Evolutionary conservation across 2,329 filamentous ascomycete species (phyloP).

Genomic region (Claviceps sp.): DNA sequence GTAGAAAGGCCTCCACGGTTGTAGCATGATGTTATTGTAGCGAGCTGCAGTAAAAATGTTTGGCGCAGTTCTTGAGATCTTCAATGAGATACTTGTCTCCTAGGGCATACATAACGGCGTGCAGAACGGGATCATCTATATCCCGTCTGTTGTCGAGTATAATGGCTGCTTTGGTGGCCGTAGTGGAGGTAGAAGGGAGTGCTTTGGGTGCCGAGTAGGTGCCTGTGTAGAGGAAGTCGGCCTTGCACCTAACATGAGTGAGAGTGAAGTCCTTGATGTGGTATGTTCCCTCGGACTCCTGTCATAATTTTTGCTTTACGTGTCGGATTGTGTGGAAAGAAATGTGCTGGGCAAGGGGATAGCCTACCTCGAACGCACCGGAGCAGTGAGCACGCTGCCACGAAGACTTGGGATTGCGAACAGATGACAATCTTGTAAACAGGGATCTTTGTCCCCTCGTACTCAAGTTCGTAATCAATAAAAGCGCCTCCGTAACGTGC

Average conservation of each 20-base stretch:
- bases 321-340: neutral
- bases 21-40: neutral
- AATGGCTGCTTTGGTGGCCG: neutral
- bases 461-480: conserved; percentile 1
- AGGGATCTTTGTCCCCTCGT: neutral
- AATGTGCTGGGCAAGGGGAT: neutral
- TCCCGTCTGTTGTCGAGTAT: neutral
- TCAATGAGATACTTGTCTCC: conserved; percentile 1
- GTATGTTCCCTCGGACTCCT: neutral
- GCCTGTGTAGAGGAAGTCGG: conserved; percentile 1
- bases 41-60: neutral
- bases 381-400: neutral
- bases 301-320: neutral
- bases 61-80: neutral
- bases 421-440: conserved; percentile 1
- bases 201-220: neutral
- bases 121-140: neutral
- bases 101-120: neutral
- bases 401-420: neutral
- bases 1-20: neutral
- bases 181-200: too few species aligned
- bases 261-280: neutral
- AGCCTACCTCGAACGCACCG: neutral
- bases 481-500: neutral
- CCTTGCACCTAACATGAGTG: neutral